phyloP scores from a whole-genome alignment of 139 green algal genomes.

The Yamagishiella unicocca region DNA sequence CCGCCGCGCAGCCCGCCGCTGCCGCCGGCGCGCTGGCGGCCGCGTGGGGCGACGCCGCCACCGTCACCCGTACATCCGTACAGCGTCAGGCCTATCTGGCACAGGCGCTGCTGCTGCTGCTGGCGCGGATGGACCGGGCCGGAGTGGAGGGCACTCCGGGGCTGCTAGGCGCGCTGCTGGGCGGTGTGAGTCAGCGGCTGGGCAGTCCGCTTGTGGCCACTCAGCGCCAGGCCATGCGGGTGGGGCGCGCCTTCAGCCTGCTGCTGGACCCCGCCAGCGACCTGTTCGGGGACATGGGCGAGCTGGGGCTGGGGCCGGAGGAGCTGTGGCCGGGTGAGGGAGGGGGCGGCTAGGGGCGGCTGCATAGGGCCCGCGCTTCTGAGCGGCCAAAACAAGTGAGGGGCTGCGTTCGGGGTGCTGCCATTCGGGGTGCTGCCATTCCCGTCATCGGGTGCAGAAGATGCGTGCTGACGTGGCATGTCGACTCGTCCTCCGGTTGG shows the following conservation, averaged over 20 bases:
- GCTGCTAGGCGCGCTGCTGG: slow-evolving; percentile 61
- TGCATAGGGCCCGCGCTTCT: too few relatives aligned
- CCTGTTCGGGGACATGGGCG: slow-evolving; percentile 68
- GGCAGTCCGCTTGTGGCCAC: slow-evolving; percentile 66
- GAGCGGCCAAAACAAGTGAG: too few relatives aligned
- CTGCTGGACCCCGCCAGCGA: slow-evolving; percentile 64
- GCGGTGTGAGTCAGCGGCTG: slow-evolving; percentile 68
- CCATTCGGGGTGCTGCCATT: too few relatives aligned
- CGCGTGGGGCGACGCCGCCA: slow-evolving; percentile 58
- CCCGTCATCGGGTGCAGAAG: too few relatives aligned
- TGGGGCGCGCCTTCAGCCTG: slow-evolving; percentile 63
- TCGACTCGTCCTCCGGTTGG: too few relatives aligned
- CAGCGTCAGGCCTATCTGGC: slow-evolving; percentile 73
- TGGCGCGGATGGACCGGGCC: slow-evolving; percentile 28
- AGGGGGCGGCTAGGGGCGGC: background rate
- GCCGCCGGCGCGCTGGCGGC: slow-evolving; percentile 45
- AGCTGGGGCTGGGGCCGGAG: slow-evolving; percentile 58
- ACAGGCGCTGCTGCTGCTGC: slow-evolving; percentile 48
- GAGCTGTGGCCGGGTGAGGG: slow-evolving; percentile 67
- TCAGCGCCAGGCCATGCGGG: slow-evolving; percentile 71
- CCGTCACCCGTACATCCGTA: slow-evolving; percentile 49
- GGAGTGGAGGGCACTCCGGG: slow-evolving; percentile 34
- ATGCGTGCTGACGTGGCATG: too few relatives aligned
- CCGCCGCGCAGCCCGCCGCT: background rate
- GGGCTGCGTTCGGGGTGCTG: too few relatives aligned